Evolutionary conservation across 768 basidiomycete genomes (phyloP).

Genomic region (Trametes coccinea): DNA sequence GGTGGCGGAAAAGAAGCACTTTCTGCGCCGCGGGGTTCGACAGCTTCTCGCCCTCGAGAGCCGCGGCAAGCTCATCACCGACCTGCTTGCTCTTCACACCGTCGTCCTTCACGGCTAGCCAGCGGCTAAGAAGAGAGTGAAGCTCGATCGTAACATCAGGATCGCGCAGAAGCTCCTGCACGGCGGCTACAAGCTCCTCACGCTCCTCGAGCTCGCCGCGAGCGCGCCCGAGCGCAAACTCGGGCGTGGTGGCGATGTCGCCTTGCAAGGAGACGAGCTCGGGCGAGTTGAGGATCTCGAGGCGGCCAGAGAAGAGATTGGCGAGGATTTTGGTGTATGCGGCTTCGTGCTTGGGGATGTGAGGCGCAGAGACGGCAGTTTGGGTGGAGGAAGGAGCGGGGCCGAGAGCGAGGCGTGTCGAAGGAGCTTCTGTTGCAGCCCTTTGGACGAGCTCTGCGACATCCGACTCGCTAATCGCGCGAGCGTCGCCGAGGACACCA

Average conservation of each 20-base stretch:
- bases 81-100: conserved; percentile 56
- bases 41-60: conserved; percentile 42
- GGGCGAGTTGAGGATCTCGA: conserved; percentile 87
- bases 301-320: conserved; percentile 74
- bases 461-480: conserved; percentile 41
- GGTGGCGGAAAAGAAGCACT: conserved; percentile 58
- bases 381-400: conserved; percentile 28
- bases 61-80: conserved; percentile 56
- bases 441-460: conserved; percentile 54
- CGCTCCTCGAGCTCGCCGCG: conserved; percentile 80
- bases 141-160: conserved; percentile 51
- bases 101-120: conserved; percentile 75
- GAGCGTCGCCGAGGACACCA: conserved; percentile 57
- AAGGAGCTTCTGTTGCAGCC: conserved; percentile 38
- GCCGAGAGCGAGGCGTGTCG: conserved; percentile 53
- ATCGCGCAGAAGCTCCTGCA: conserved; percentile 65
- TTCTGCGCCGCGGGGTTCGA: conserved; percentile 49
- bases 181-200: conserved; percentile 59
- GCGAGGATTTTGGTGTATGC: conserved; percentile 89
- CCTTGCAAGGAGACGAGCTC: conserved; percentile 69
- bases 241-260: conserved; percentile 81
- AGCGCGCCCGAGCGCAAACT: conserved; percentile 91
- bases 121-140: conserved; percentile 74
- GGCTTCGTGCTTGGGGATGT: conserved; percentile 86
- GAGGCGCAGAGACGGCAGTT: conserved; percentile 41